phyloP scores from a whole-genome alignment of 495 filamentous ascomycete species.

The Thozetella sp. region DNA sequence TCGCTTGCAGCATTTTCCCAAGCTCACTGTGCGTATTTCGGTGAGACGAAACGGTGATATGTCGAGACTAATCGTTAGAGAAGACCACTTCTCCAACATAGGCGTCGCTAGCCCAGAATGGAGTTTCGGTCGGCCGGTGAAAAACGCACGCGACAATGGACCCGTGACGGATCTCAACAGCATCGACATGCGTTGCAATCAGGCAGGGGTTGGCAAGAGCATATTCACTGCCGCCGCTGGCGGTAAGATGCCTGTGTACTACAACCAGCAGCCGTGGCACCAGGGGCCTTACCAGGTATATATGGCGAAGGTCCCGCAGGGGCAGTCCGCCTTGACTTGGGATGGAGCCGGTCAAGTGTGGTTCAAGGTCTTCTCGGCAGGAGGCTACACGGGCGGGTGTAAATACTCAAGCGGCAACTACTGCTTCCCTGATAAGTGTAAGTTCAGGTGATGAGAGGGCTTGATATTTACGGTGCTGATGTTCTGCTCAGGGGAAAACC shows the following conservation, averaged over 20 bases:
- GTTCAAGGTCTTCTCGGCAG: slow-evolving; percentile 52
- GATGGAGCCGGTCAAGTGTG: slow-evolving; percentile 38
- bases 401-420: slow-evolving; percentile 4
- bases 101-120: slow-evolving; percentile 5
- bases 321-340: slow-evolving; percentile 36
- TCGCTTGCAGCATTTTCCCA: not conserved
- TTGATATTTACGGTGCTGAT: not conserved
- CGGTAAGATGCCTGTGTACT: slow-evolving; percentile 38
- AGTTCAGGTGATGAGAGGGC: not conserved
- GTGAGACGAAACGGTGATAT: not conserved
- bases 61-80: slow-evolving; percentile 9
- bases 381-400: slow-evolving; percentile 5
- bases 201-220: slow-evolving; percentile 29
- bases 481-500: slow-evolving; percentile 3
- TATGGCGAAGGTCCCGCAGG: slow-evolving; percentile 44
- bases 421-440: slow-evolving; percentile 21
- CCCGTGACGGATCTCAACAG: slow-evolving; percentile 2
- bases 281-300: slow-evolving; percentile 35
- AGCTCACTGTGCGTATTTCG: not conserved
- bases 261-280: slow-evolving; percentile 33
- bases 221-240: slow-evolving; percentile 37
- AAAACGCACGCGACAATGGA: slow-evolving; percentile 3
- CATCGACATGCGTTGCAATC: slow-evolving; percentile 36
- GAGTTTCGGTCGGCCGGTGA: not conserved
- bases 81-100: slow-evolving; percentile 6